Percentiles rank a stretch among this genome's conserved stretches.
Evolutionary conservation across 1,139 yeast genomes (phyloP).

Genomic region (Sporopachydermia cereana): DNA sequence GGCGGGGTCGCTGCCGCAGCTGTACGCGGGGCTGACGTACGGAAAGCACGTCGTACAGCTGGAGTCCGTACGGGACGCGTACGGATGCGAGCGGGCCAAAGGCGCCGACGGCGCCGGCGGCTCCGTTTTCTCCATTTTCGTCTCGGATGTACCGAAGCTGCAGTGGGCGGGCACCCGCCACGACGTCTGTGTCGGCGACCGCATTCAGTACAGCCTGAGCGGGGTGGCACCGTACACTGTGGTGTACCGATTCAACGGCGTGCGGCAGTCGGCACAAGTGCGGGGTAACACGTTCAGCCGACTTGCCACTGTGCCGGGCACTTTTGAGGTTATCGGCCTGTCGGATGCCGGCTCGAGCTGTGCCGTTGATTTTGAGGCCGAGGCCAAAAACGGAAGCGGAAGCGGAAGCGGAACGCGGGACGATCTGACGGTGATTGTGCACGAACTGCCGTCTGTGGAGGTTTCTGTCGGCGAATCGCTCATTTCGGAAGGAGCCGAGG

Average conservation of each 20-base stretch:
- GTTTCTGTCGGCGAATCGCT: constrained; percentile 65
- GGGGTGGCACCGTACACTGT: constrained; percentile 77
- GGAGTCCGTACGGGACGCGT: constrained; percentile 47
- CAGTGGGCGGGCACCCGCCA: constrained; percentile 29
- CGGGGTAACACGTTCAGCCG: constrained; percentile 47
- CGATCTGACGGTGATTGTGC: constrained; percentile 40
- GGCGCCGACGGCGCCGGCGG: constrained; percentile 18
- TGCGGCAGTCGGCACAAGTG: constrained; percentile 47
- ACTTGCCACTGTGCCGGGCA: constrained; percentile 74
- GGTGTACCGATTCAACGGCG: constrained; percentile 60
- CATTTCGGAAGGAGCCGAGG: constrained; percentile 78
- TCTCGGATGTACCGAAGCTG: constrained; percentile 71
- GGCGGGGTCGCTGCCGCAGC: constrained; percentile 21
- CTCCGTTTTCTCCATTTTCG: constrained; percentile 29
- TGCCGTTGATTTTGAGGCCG: constrained; percentile 40
- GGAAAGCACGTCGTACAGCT: constrained; percentile 51
- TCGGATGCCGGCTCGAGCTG: constrained; percentile 75
- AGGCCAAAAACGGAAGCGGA: constrained; percentile 8
- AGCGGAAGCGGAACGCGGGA: constrained; percentile 20
- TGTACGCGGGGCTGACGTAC: constrained; percentile 34
- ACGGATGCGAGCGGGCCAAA: constrained; percentile 48
- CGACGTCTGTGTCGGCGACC: constrained; percentile 78
- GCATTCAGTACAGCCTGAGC: constrained; percentile 58
- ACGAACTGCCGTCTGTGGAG: constrained; percentile 85
- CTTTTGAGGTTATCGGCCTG: constrained; percentile 51